These are phyloP conservation scores for Mucor indicus DNA, from an alignment of 371 early-diverging fungal genomes.

Conservation along the genomic window DNA sequence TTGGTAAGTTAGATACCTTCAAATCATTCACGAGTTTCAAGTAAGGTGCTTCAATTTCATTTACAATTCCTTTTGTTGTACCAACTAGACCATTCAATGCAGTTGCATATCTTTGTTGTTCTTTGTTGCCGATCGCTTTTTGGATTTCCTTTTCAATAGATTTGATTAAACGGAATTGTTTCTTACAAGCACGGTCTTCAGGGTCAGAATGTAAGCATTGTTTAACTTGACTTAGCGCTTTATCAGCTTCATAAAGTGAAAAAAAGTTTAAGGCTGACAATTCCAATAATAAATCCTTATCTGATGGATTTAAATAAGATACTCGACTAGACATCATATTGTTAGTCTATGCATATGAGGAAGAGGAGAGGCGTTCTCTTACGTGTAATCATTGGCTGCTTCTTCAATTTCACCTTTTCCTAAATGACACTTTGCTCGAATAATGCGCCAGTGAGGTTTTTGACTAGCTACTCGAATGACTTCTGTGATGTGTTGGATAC, in stretches of 20 bases:
- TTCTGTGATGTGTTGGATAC: constrained; percentile 55
- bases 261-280: constrained; percentile 78
- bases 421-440: constrained; percentile 76
- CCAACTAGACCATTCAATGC: constrained; percentile 66
- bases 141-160: constrained; percentile 16
- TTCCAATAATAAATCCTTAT: constrained; percentile 52
- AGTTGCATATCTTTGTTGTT: constrained; percentile 61
- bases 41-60: constrained; percentile 46
- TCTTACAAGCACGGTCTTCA: constrained; percentile 83
- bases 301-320: constrained; percentile 65
- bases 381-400: constrained; percentile 79
- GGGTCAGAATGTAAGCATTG: constrained; percentile 88
- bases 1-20: constrained; percentile 40
- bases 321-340: constrained; percentile 52
- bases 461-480: constrained; percentile 63
- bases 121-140: constrained; percentile 54
- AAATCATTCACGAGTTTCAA: constrained; percentile 27
- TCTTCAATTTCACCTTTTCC: constrained; percentile 74
- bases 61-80: constrained; percentile 46
- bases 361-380: constrained; percentile 21
- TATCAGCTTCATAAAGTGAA: constrained; percentile 64
- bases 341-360: not conserved
- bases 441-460: constrained; percentile 49
- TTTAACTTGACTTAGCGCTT: constrained; percentile 70
- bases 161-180: constrained; percentile 67